These are phyloP conservation scores for Quercus berberidifolia DNA, from an alignment of 306 rosid genomes.

Conservation along the genomic window DNA sequence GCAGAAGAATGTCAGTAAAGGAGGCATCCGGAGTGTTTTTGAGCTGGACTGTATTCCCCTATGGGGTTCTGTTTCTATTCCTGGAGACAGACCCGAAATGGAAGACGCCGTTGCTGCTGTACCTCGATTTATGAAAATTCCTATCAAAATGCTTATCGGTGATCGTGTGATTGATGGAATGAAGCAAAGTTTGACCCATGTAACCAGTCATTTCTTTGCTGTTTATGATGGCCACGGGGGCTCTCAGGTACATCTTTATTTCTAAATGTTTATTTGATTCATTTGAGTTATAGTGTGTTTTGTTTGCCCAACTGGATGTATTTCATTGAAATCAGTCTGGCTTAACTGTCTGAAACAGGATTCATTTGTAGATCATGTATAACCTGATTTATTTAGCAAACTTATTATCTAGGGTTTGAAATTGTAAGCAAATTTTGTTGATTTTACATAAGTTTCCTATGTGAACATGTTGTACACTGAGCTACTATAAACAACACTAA, in stretches of 20 bases:
- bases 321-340: not conserved
- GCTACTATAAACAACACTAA: not conserved
- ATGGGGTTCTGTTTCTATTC: slow-evolving; percentile 55
- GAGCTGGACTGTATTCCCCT: slow-evolving; percentile 55
- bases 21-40: slow-evolving; percentile 34
- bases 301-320: not conserved
- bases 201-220: slow-evolving; percentile 52
- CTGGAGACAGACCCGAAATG: slow-evolving; percentile 60
- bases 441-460: not conserved
- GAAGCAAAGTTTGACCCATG: slow-evolving; percentile 41
- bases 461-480: not conserved
- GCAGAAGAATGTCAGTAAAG: slow-evolving; percentile 24
- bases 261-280: not conserved
- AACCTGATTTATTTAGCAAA: not conserved
- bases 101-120: slow-evolving; percentile 51
- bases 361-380: not conserved
- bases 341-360: not conserved
- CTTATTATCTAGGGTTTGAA: not conserved
- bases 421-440: not conserved
- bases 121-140: slow-evolving; percentile 46
- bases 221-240: slow-evolving; percentile 72
- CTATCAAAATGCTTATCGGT: slow-evolving; percentile 42
- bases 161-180: slow-evolving; percentile 28
- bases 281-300: not conserved
- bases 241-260: slow-evolving; percentile 40